Evolutionary conservation across 768 basidiomycete species (phyloP), one percentile per base, ranked within the genome.

Genomic region (Mycena indigotica): DNA sequence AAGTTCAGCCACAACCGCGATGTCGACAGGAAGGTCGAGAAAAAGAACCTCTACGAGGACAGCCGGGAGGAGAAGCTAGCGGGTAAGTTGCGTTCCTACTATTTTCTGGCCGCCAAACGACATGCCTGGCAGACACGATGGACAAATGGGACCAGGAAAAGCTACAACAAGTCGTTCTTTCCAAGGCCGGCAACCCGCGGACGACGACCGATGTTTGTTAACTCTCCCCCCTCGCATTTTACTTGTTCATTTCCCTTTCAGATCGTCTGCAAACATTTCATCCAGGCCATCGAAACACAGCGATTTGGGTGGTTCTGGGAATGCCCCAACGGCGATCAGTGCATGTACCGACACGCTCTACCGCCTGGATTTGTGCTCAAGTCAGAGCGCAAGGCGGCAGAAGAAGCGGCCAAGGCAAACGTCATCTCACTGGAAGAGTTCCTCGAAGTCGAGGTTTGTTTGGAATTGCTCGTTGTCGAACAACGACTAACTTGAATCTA

Each of bases 231-330:
- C 35, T 50, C 52, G 45, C 21, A 29, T 25, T n/a, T 23, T 32
- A 52, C 32, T 8, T 28, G 3, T 55, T 55, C 0, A 19, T 19
- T 25, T 10, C 50, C 38, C 24, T 40, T 61, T 5, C 60, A 96
- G 91, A 97, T 99, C 68, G 96, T 99, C 3, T 99, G 97, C 86
- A 98, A 96, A 73, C 86, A 76, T 77, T 99, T 99, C 69, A 91
- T 99, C 65, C 87, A 96, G 68, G 96, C 97, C 45, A 96, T 99
- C 69, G 97, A 99, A 71, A 78, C 80, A 2, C 85, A 91, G 70
- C 95, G 93, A 67, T 93, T 91, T 66, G 93, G 93, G 25, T 95
- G 94, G 94, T 96, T 96, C 79, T 96, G 93, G 93, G 88, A 91
- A 72, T 93, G 92, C 73, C 93, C 93, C 6, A 93, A 89, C 61